Conservation (phyloP, 768 basidiomycete genomes). For the Vararia minispora region DNA sequence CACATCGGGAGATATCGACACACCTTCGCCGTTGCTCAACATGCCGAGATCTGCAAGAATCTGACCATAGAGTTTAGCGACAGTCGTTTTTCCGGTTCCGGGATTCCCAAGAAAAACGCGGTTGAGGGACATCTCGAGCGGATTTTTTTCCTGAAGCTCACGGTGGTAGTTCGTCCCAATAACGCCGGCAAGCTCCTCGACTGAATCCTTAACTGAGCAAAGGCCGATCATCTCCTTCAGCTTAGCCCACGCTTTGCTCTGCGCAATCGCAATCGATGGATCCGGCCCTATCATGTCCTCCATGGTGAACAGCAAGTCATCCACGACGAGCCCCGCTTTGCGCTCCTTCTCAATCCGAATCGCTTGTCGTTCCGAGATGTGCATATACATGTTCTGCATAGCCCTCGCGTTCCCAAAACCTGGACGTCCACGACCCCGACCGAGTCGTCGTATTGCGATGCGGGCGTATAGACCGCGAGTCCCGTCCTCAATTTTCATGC, state of each 20-base stretch:
- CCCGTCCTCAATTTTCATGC: constrained; percentile 44
- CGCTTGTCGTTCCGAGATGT: constrained; percentile 42
- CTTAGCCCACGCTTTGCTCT: constrained; percentile 39
- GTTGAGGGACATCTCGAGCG: constrained; percentile 45
- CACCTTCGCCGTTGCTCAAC: constrained; percentile 68
- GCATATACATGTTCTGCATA: constrained; percentile 37
- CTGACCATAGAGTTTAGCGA: constrained; percentile 55
- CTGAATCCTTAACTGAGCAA: constrained; percentile 41
- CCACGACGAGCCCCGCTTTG: constrained; percentile 23
- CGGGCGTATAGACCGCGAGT: constrained; percentile 40
- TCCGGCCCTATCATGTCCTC: constrained; percentile 60
- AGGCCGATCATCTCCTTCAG: constrained; percentile 46
- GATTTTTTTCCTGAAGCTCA: constrained; percentile 45
- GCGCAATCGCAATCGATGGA: constrained; percentile 35
- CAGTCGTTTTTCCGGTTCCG: constrained; percentile 64
- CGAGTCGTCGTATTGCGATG: constrained; percentile 49
- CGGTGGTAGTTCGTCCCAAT: constrained; percentile 46
- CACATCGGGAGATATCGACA: constrained; percentile 2
- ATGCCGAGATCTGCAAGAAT: constrained; percentile 49
- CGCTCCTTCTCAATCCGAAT: constrained; percentile 33
- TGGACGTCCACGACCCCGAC: constrained; percentile 41
- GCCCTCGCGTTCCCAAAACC: constrained; percentile 66
- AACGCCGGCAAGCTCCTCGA: constrained; percentile 34
- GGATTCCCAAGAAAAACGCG: constrained; percentile 58
- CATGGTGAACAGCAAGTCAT: constrained; percentile 39